phyloP scores from a whole-genome alignment of 768 basidiomycete genomes.

The Russula griseocarnosa region DNA sequence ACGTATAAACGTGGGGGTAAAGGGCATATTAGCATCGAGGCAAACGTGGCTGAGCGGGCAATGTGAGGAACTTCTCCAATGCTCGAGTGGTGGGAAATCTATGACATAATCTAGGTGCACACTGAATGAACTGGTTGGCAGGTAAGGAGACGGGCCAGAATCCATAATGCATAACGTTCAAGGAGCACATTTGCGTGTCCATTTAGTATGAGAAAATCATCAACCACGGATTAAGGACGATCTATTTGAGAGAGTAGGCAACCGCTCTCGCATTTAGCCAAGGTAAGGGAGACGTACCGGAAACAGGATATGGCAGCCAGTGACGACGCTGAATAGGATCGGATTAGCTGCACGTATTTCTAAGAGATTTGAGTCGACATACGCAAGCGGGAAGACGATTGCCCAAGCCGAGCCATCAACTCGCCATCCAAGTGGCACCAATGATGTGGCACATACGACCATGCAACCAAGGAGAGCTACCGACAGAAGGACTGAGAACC shows the following conservation, averaged over 20 bases:
- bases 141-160: no score
- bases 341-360: constrained; percentile 1
- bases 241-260: constrained; percentile 38
- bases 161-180: background rate
- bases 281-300: constrained; percentile 49
- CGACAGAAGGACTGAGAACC: constrained; percentile 57
- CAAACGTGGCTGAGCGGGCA: background rate
- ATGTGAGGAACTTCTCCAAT: background rate
- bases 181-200: background rate
- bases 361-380: constrained; percentile 33
- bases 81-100: no score
- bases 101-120: constrained; percentile 3
- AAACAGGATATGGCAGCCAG: constrained; percentile 66
- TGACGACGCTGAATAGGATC: constrained; percentile 45
- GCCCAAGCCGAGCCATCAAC: constrained; percentile 64
- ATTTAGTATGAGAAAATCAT: constrained; percentile 70
- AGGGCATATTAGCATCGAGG: background rate
- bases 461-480: constrained; percentile 53
- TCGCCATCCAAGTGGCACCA: constrained; percentile 64
- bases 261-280: constrained; percentile 29
- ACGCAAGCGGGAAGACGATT: constrained; percentile 72
- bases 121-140: no score
- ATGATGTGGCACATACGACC: constrained; percentile 46
- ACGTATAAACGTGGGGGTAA: background rate
- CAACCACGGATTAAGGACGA: constrained; percentile 84